Conservation (phyloP, 2,329 filamentous ascomycete species). For the Penicillium verrucosum region DNA sequence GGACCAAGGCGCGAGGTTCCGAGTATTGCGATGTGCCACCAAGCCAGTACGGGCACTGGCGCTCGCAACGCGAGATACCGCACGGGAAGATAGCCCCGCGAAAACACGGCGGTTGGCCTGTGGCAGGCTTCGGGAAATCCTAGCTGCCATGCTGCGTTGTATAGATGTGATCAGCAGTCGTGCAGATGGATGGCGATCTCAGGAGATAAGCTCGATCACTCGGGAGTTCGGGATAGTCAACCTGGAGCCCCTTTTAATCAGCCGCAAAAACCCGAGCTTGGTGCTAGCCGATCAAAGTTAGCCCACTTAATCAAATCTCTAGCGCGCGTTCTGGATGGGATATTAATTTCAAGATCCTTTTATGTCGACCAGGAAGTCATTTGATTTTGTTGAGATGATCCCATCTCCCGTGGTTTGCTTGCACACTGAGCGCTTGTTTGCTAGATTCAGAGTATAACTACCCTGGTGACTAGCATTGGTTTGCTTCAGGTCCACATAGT, state of each 20-base stretch:
- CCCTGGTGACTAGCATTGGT: not conserved
- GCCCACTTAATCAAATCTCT: too few species aligned
- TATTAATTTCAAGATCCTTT: too few species aligned
- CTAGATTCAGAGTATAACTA: too few species aligned
- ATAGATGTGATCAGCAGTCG: not conserved
- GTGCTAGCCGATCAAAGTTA: too few species aligned
- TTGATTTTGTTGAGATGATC: not conserved
- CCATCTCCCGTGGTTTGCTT: too few species aligned
- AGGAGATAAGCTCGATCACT: not conserved
- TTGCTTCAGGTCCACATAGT: not conserved
- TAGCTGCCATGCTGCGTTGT: not conserved
- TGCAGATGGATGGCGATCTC: not conserved
- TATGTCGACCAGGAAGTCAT: not conserved
- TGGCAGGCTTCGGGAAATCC: slow-evolving; percentile 5
- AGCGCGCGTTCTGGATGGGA: too few species aligned
- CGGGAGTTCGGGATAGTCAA: too few species aligned
- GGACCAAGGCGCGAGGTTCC: not conserved
- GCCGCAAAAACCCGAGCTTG: too few species aligned
- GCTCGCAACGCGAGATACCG: not conserved
- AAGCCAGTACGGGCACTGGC: not conserved
- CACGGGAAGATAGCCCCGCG: not conserved
- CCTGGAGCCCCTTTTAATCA: too few species aligned
- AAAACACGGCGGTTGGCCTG: not conserved
- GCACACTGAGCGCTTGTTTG: too few species aligned
- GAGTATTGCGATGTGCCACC: not conserved